Evolutionary conservation across 2,329 filamentous ascomycete species (phyloP), one percentile per base, ranked within the genome.

Genomic region (Byssoonygena ceratinophila): DNA sequence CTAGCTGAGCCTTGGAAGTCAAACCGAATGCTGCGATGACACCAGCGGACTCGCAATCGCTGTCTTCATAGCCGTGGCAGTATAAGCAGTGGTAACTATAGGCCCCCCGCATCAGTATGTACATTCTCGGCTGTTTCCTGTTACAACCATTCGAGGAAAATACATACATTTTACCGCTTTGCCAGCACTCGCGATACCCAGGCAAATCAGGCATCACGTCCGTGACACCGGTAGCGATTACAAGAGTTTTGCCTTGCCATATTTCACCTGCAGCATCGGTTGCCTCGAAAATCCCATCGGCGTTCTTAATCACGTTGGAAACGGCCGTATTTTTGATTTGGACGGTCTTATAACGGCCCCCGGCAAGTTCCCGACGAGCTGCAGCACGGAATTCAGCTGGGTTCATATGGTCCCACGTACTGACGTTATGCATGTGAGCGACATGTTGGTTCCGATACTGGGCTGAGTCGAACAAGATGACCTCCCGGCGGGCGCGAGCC

Each of bases 51-150:
- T 65, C 59, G 2, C 64, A 61, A 1, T 75, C 76, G 12, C 74
- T 69, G 47, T 81, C 76, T 56, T 83, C 79, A 60, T 72, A 82
- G 3, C 79, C 79, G 56, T 81, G 72, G 62, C 78, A 82, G 58
- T 76, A 80, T 1, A 82, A 70, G 57, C 78, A 82, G 58, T 81
- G 78, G 57, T 77, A 81, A 41, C 72, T 74, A 29, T 23, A 27
- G 27, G 9, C n/a, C 11, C 27, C 31, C 14, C 12, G 41, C 45
- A 32, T 40, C 1, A 29, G 12, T 25, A 29, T 16, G n/a, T 37
- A 16, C 18, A 37, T 16, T 37, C 18, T 37, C 18, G 8, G 12
- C 18, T 18, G 2, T 5, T 37, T 16, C 18, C 5, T 18, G 4
- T 20, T 45, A 11, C n/a, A 20, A 18, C 12, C 1, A 23, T 22